These are phyloP conservation scores for Castanospermum australe DNA, from an alignment of 306 rosid species.

Conservation along the genomic window DNA sequence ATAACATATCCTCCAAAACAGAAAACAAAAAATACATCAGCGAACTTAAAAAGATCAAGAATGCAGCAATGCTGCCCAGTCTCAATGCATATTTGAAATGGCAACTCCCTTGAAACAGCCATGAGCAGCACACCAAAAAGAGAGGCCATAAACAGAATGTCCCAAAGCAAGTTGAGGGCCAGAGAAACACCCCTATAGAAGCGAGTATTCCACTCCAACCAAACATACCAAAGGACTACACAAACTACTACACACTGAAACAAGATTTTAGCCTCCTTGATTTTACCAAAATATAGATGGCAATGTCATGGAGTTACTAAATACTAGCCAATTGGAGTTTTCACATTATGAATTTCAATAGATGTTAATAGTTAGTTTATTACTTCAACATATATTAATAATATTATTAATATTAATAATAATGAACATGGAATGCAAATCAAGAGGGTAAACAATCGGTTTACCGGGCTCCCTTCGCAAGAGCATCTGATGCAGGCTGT, in stretches of 20 bases:
- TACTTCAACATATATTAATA: neutral
- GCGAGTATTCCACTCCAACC: neutral
- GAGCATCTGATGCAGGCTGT: slow-evolving; percentile 95
- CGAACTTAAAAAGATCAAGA: neutral
- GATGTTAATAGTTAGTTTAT: neutral
- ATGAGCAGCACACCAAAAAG: neutral
- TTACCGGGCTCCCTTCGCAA: slow-evolving; percentile 94
- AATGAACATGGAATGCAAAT: neutral
- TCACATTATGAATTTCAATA: slow-evolving; percentile 10
- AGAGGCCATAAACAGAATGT: neutral
- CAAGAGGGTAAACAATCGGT: slow-evolving; percentile 2
- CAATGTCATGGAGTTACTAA: neutral
- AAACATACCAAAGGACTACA: neutral
- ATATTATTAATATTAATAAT: neutral
- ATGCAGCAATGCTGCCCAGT: neutral
- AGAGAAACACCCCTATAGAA: neutral
- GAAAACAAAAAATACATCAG: neutral
- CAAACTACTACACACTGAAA: neutral
- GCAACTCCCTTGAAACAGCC: neutral
- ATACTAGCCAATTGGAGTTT: neutral
- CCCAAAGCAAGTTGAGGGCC: neutral
- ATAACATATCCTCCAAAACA: slow-evolving; percentile 5
- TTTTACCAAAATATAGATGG: neutral
- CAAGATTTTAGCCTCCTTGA: neutral
- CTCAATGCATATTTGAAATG: slow-evolving; percentile 14